Conservation (phyloP, 2,329 filamentous ascomycete species). For the Verticillium klebahnii region DNA sequence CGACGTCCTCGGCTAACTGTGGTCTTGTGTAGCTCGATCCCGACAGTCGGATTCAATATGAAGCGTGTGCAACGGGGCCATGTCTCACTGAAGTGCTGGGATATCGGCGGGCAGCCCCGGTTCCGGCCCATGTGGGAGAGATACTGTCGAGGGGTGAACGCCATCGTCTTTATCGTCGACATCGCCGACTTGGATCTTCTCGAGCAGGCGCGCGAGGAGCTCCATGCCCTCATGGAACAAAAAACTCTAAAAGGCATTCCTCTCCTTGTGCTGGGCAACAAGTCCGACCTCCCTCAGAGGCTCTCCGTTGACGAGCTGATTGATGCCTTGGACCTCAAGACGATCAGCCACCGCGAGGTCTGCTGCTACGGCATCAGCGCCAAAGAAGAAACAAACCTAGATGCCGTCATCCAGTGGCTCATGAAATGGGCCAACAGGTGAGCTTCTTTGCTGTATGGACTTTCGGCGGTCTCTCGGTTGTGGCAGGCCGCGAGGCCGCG, state of each 20-base stretch:
- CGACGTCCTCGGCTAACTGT: conserved; percentile 13
- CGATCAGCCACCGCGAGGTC: conserved; percentile 86
- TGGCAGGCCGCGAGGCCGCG: neutral
- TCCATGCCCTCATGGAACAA: conserved; percentile 84
- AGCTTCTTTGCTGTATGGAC: conserved; percentile 16
- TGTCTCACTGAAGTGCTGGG: conserved; percentile 98
- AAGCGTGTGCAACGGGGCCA: conserved; percentile 97
- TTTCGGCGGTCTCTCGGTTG: neutral
- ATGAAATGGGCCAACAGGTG: conserved; percentile 81
- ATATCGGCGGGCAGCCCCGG: conserved; percentile 91
- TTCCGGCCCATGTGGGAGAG: conserved; percentile 99
- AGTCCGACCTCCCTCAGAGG: conserved; percentile 90
- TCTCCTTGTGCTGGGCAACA: conserved; percentile 91
- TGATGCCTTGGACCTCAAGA: conserved; percentile 84
- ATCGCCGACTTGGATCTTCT: conserved; percentile 81
- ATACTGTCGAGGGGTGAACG: conserved; percentile 95
- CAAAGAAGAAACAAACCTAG: conserved; percentile 97
- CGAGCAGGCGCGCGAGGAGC: conserved; percentile 83
- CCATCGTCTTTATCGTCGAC: conserved; percentile 97
- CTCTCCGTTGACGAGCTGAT: conserved; percentile 93
- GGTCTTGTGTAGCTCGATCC: conserved; percentile 73
- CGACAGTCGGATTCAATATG: conserved; percentile 98
- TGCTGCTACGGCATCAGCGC: conserved; percentile 98
- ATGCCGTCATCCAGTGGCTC: conserved; percentile 94
- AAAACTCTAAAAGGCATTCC: conserved; percentile 84